Percentiles rank a stretch among this genome's conserved stretches.
Conservation (phyloP, 495 filamentous ascomycete species). For the Hypoxylon cercidicola region DNA sequence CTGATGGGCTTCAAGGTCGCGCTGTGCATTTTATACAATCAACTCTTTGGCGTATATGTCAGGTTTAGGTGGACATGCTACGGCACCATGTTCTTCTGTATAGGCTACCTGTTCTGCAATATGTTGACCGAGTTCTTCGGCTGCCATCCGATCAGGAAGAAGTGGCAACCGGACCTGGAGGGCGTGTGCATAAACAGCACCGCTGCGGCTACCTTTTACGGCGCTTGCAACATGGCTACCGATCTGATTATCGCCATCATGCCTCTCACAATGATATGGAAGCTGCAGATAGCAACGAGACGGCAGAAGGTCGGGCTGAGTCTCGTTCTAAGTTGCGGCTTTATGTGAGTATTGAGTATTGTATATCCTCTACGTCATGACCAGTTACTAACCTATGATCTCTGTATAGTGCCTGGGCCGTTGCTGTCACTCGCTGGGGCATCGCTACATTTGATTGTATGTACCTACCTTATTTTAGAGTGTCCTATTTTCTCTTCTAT, state of each 20-base stretch:
- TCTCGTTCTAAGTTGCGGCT: slow-evolving; percentile 35
- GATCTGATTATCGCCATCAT: slow-evolving; percentile 42
- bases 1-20: slow-evolving; percentile 51
- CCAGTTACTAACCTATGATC: slow-evolving; percentile 11
- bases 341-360: slow-evolving; percentile 41
- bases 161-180: slow-evolving; percentile 45
- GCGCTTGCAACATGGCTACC: slow-evolving; percentile 34
- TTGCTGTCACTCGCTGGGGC: slow-evolving; percentile 47
- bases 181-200: slow-evolving; percentile 49
- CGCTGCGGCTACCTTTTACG: slow-evolving; percentile 32
- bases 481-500: not conserved
- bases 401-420: slow-evolving; percentile 43
- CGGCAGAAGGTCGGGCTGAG: slow-evolving; percentile 37
- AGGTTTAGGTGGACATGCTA: slow-evolving; percentile 49
- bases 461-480: slow-evolving; percentile 4
- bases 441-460: slow-evolving; percentile 39
- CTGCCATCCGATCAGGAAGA: slow-evolving; percentile 49
- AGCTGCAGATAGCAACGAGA: slow-evolving; percentile 22
- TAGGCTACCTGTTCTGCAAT: slow-evolving; percentile 51
- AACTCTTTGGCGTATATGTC: slow-evolving; percentile 48
- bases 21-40: slow-evolving; percentile 51
- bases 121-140: slow-evolving; percentile 51
- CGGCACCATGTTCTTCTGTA: slow-evolving; percentile 49
- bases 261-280: slow-evolving; percentile 43
- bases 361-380: not conserved